phyloP scores from a whole-genome alignment of 495 filamentous ascomycete species.

The Xylaria palmicola region DNA sequence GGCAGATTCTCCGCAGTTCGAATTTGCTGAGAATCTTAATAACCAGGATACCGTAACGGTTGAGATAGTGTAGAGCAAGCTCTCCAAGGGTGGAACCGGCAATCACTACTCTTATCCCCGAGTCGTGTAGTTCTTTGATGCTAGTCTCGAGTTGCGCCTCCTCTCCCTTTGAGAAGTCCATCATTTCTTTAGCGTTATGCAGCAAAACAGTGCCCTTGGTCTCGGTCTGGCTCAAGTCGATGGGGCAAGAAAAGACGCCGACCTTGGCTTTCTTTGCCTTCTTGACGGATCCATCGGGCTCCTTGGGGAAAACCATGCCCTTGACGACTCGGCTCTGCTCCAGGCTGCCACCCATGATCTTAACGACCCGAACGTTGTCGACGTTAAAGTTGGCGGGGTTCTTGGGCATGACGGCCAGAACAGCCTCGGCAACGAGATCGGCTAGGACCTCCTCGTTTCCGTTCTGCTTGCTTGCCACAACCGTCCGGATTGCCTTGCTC shows the following conservation, averaged over 20 bases:
- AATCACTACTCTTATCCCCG: constrained; percentile 86
- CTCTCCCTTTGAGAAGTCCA: constrained; percentile 96
- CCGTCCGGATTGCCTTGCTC: constrained; percentile 92
- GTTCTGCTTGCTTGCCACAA: constrained; percentile 94
- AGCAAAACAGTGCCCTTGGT: constrained; percentile 99
- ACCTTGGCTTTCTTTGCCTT: constrained; percentile 92
- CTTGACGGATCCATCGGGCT: constrained; percentile 87
- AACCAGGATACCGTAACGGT: constrained; percentile 91
- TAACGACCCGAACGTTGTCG: constrained; percentile 98
- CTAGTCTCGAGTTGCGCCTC: constrained; percentile 84
- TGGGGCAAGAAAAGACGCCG: constrained; percentile 91
- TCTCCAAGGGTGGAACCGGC: constrained; percentile 91
- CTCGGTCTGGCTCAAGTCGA: constrained; percentile 95
- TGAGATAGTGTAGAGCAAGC: constrained; percentile 94
- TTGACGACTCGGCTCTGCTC: constrained; percentile 92
- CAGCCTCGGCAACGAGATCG: constrained; percentile 84
- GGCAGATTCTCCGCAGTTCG: constrained; percentile 88
- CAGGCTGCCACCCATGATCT: constrained; percentile 97
- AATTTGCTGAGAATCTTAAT: constrained; percentile 99
- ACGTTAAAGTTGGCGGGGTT: constrained; percentile 99
- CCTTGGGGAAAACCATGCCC: constrained; percentile 96
- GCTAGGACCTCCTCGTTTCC: constrained; percentile 88
- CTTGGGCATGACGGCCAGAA: constrained; percentile 92
- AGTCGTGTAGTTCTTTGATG: constrained; percentile 95
- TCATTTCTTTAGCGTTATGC: constrained; percentile 97